phyloP scores from a whole-genome alignment of 208 protist species.

The Naegleria gruberi region DNA sequence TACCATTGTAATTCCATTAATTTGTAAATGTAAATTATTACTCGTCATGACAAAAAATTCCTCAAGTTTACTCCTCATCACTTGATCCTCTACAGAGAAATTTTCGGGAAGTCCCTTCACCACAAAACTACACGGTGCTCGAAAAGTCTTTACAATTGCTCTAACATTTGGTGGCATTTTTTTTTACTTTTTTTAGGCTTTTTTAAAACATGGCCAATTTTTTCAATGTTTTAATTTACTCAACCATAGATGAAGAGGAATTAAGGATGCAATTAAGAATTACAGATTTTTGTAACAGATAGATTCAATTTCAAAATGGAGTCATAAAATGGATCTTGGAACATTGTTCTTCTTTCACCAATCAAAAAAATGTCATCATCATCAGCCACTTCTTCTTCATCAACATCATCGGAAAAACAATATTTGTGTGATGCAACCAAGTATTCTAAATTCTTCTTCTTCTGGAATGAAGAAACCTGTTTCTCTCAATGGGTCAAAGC shows the following conservation, averaged over 20 bases:
- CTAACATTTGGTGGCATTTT: background rate
- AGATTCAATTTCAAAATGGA: too few species aligned
- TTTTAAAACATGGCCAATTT: too few species aligned
- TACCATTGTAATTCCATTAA: background rate
- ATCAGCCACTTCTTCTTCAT: background rate
- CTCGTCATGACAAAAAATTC: background rate
- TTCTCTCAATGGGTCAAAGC: background rate
- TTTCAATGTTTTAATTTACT: too few species aligned
- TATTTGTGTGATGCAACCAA: background rate
- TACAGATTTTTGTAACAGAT: too few species aligned
- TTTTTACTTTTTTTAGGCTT: background rate
- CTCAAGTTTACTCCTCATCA: background rate
- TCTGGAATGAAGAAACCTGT: background rate
- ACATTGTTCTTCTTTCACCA: too few species aligned
- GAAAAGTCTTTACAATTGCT: background rate
- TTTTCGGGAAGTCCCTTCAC: background rate
- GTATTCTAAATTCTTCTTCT: background rate
- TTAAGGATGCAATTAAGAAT: too few species aligned
- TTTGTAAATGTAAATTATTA: background rate
- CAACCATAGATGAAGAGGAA: too few species aligned
- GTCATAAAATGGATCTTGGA: too few species aligned
- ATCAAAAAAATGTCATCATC: too few species aligned
- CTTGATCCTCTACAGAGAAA: background rate
- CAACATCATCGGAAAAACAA: background rate
- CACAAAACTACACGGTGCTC: background rate